Conservation (phyloP, 2,329 filamentous ascomycete species). For the Trichoderma sp. region DNA sequence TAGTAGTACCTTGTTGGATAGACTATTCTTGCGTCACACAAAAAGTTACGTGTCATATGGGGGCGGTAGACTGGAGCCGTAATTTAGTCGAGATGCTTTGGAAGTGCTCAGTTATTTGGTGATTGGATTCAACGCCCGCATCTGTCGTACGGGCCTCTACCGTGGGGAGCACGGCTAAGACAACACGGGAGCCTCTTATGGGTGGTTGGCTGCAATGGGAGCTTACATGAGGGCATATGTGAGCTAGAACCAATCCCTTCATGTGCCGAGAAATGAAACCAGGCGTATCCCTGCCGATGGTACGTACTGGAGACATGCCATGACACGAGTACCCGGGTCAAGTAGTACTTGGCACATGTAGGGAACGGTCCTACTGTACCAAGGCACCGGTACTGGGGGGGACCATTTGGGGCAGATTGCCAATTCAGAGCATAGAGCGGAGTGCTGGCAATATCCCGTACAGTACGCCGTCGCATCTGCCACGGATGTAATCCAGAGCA, state of each 20-base stretch:
- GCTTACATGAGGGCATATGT: not conserved
- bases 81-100: not conserved
- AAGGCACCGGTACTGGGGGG: not conserved
- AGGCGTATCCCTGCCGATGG: not conserved
- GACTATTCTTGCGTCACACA: not conserved
- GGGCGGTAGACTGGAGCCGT: not conserved
- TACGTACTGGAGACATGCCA: not conserved
- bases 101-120: not conserved
- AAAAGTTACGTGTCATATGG: not conserved
- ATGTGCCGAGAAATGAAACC: not conserved
- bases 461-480: not conserved
- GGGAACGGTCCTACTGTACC: not conserved
- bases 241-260: not conserved
- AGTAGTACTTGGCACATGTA: not conserved
- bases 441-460: not conserved
- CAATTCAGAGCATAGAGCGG: not conserved
- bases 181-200: not conserved
- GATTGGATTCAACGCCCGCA: not conserved
- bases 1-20: too few relatives aligned
- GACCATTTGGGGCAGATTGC: too few relatives aligned
- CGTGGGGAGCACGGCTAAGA: not conserved
- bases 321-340: not conserved
- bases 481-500: not conserved
- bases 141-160: not conserved
- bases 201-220: not conserved